Base-by-base conservation (phyloP, 345 rosid species). In the Corchorus capsularis region DNA sequence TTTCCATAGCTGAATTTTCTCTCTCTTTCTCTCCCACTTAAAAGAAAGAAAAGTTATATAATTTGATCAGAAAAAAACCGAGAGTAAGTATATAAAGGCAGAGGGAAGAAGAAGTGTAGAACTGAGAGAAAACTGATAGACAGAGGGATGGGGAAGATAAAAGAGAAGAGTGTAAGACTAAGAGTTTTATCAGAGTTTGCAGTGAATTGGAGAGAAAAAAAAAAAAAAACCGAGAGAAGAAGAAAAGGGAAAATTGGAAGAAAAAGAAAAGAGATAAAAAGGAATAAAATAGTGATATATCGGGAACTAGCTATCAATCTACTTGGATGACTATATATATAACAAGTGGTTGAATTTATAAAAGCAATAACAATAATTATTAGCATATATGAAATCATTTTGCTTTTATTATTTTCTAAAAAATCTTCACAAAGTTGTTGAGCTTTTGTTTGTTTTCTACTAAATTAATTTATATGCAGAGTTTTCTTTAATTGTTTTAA, bases 61-160 rank as follows among this genome's bases (percentile, higher is more conserved):
- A 27, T 54, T 37, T 37, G 61, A 34, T 53, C 63, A 27, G 56
- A 59, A 37, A 45, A 19, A 63, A 59, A 16, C 0, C n/a, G n/a
- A n/a, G 43, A 47, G 37, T 3, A 59, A 65, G 69, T 53, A 59
- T n/a, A 57, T 53, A 76, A 80, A 19, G 64, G 68, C 73, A 19
- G 73, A 74, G 49, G 62, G 4, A 55, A 39, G 14, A 27, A 27
- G 27, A 60, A 62, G 61, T 65, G 75, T 71, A 39, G 14, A 60
- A 62, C 65, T 65, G 75, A 69, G 63, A 16, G 56, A 20, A 69
- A 46, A 54, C 69, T 16, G 81, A 35, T 12, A 60, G 60, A 72
- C 87, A 84, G 80, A 82, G 84, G 86, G 80, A 84, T 81, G 86
- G 84, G 71, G 77, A 76, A 81, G 85, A 78, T 75, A 73, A 71